Conservation (phyloP, 495 filamentous ascomycete genomes). For the Podospora appendiculata region DNA sequence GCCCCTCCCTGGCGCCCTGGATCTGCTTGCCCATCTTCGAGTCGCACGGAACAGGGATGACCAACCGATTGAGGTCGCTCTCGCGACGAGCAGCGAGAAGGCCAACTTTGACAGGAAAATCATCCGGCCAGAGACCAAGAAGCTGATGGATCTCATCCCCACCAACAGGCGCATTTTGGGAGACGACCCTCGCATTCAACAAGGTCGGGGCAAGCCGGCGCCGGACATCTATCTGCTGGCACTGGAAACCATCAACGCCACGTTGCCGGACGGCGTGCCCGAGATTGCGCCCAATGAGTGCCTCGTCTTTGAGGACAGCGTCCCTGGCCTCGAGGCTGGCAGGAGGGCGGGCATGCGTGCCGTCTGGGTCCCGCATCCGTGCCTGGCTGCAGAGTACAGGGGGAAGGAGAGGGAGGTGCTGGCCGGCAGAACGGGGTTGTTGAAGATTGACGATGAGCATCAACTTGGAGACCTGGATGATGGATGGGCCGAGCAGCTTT, state of each 20-base stretch:
- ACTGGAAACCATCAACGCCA: conserved; percentile 62
- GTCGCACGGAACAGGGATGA: conserved; percentile 7
- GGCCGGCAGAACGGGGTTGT: conserved; percentile 63
- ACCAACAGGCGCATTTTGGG: conserved; percentile 55
- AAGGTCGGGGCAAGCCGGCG: conserved; percentile 71
- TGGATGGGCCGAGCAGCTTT: conserved; percentile 53
- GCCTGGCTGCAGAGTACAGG: conserved; percentile 53
- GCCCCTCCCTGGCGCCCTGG: conserved; percentile 64
- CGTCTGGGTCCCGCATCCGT: conserved; percentile 77
- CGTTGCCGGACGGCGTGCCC: conserved; percentile 25
- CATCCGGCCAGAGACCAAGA: conserved; percentile 9
- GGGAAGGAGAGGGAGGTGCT: conserved; percentile 69
- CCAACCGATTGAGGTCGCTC: conserved; percentile 12
- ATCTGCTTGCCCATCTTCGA: conserved; percentile 48
- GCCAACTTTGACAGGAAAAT: conserved; percentile 21
- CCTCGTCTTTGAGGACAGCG: conserved; percentile 84
- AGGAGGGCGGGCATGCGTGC: conserved; percentile 83
- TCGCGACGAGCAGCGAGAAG: conserved; percentile 21
- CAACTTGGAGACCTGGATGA: conserved; percentile 41
- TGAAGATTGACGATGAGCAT: conserved; percentile 34
- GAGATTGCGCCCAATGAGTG: conserved; percentile 58
- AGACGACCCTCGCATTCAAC: conserved; percentile 64
- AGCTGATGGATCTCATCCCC: conserved; percentile 17
- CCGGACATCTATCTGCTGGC: conserved; percentile 85
- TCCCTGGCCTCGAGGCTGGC: conserved; percentile 77